These are phyloP conservation scores for Gossypium gossypioides DNA, from an alignment of 441 rosid species.

Conservation along the genomic window DNA sequence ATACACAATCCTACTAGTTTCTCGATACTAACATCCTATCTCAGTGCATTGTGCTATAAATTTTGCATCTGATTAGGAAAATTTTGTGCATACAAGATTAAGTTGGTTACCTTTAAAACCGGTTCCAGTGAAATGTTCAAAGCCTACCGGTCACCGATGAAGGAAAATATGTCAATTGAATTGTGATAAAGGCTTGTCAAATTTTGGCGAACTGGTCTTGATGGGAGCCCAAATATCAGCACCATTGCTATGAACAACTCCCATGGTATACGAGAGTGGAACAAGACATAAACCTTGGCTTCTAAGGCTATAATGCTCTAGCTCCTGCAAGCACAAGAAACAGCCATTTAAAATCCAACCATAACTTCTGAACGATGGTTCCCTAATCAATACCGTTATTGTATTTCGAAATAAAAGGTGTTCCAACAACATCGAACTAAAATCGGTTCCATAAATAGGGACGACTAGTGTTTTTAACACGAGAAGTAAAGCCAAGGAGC, in stretches of 20 bases:
- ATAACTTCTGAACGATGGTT: background rate
- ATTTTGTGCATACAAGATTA: background rate
- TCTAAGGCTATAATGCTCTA: conserved; percentile 49
- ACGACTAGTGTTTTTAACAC: background rate
- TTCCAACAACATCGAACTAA: background rate
- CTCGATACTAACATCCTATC: conserved; percentile 9
- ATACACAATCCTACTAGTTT: conserved; percentile 1
- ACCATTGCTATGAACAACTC: conserved; percentile 76
- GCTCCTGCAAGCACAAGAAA: conserved; percentile 31
- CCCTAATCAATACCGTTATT: background rate
- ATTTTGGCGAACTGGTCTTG: conserved; percentile 58
- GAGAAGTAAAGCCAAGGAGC: background rate
- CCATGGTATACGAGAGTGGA: conserved; percentile 59
- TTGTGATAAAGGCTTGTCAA: conserved; percentile 21
- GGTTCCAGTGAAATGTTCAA: background rate
- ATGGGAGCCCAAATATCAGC: conserved; percentile 96
- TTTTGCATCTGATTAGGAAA: background rate
- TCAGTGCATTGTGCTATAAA: conserved; percentile 1
- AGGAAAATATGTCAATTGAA: conserved; percentile 10
- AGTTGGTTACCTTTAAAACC: background rate
- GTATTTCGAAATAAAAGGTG: background rate
- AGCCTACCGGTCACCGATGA: background rate
- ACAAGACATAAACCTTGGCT: conserved; percentile 72
- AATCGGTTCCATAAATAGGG: background rate
- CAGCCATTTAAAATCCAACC: background rate